Evolutionary conservation across 2,329 filamentous ascomycete genomes (phyloP), one percentile per base, ranked within the genome.

Genomic region (Nemania diffusa): DNA sequence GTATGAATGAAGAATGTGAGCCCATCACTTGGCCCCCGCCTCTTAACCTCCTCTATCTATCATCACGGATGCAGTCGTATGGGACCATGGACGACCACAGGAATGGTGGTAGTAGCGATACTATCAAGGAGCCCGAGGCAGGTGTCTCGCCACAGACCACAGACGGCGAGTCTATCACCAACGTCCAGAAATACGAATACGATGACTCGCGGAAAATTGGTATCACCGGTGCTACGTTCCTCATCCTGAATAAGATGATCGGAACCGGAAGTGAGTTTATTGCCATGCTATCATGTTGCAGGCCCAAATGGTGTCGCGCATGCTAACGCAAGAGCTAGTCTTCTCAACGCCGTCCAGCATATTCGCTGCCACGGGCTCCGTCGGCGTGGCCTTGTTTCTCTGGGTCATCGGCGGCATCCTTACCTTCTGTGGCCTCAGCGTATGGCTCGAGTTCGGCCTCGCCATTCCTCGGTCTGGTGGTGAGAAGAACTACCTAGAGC

Each of bases 401-500:
- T 78, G 77, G 77, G 67, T 78, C 17, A 69, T 77, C 11, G 82
- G 83, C 20, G 83, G 83, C 29, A 77, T 89, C 56, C 79, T 90
- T 26, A 86, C 88, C 2, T 87, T 87, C 71, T 84, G 82, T 69
- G 88, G 88, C 24, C 80, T 90, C 13, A 85, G 84, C 62, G 87
- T 91, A 4, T 90, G 86, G 74, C 83, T 90, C 56, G 88, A 90
- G 72, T 90, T 89, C 71, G 88, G 88, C 26, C 81, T 88, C 3
- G 87, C 86, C 3, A 88, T 90, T 40, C 88, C 88, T 2, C 81
- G 85, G 40, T 88, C 86, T 15, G 88, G 88, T 15, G 88, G 88
- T 22, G 88, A 90, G 69, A 90, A 90, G 81, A 88, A 89, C 75
- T 90, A 90, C 73, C 84, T 90, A 15, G 88, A 90, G 73, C 82